These are phyloP conservation scores for Lunularia cruciata DNA, from an alignment of 225 moss, liverwort and hornwort species.

Conservation along the genomic window DNA sequence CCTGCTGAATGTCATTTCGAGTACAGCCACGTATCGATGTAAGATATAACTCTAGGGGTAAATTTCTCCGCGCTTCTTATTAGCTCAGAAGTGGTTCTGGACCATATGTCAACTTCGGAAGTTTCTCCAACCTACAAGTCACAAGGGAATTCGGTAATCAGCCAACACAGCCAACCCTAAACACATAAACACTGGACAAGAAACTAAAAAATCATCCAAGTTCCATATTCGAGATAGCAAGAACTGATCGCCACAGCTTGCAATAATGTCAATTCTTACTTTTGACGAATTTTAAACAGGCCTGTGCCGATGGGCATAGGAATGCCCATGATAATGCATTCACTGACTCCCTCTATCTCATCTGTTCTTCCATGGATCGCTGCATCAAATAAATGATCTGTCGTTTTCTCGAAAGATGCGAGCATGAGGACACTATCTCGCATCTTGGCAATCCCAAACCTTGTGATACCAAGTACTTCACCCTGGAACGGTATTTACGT, in stretches of 20 bases:
- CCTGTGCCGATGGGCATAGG: conserved; percentile 99
- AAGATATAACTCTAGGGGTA: no score
- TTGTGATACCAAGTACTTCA: conserved; percentile 96
- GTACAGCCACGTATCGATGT: no score
- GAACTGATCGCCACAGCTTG: background rate
- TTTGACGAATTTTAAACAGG: conserved; percentile 92
- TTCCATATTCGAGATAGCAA: background rate
- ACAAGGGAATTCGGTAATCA: background rate
- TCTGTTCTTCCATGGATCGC: conserved; percentile 93
- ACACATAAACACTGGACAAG: no score
- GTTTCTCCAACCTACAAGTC: conserved; percentile 32
- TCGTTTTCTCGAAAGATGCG: conserved; percentile 97
- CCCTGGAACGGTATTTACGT: no score
- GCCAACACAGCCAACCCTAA: background rate
- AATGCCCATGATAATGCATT: conserved; percentile 99
- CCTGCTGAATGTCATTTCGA: no score
- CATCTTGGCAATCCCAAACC: conserved; percentile 99
- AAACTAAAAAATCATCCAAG: background rate
- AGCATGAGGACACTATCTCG: conserved; percentile 98
- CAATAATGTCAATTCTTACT: conserved; percentile 45
- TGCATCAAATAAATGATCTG: conserved; percentile 95
- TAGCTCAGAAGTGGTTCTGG: conserved; percentile 43
- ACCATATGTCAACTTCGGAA: conserved; percentile 43
- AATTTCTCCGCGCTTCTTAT: no score
- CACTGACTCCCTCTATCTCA: conserved; percentile 98